phyloP scores from a whole-genome alignment of 768 basidiomycete genomes.

The Rhodotorula kratochvilovae region DNA sequence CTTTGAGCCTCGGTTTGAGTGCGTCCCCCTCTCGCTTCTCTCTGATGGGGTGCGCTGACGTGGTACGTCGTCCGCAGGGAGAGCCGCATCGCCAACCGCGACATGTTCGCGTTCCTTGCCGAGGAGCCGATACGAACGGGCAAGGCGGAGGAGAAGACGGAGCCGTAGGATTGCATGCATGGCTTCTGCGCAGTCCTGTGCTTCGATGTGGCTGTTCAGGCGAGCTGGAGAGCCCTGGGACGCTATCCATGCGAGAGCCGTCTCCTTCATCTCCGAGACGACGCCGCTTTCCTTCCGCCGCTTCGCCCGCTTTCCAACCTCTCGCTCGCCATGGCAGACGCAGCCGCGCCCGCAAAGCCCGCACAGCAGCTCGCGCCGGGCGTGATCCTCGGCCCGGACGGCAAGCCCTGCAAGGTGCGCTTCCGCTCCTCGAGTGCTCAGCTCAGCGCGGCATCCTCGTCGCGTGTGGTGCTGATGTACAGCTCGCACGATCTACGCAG shows the following conservation, averaged over 20 bases:
- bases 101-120: conserved; percentile 36
- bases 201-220: no score
- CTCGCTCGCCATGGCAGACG: background rate
- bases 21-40: background rate
- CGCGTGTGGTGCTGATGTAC: background rate
- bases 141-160: background rate
- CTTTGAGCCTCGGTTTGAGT: conserved; percentile 77
- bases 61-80: conserved; percentile 15
- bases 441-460: background rate
- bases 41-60: background rate
- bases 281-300: no score
- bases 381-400: conserved; percentile 80
- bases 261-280: no score
- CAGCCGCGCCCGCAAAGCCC: background rate
- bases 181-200: no score
- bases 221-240: no score
- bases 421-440: background rate
- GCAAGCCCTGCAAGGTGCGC: conserved; percentile 91
- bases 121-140: conserved; percentile 18
- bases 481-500: conserved; percentile 21
- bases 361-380: conserved; percentile 23
- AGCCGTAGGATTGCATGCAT: background rate
- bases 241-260: no score
- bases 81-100: conserved; percentile 27
- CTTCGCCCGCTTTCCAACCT: no score